These are phyloP conservation scores for Aspergillus versicolor DNA, from an alignment of 2,329 filamentous ascomycete genomes.

Conservation along the genomic window DNA sequence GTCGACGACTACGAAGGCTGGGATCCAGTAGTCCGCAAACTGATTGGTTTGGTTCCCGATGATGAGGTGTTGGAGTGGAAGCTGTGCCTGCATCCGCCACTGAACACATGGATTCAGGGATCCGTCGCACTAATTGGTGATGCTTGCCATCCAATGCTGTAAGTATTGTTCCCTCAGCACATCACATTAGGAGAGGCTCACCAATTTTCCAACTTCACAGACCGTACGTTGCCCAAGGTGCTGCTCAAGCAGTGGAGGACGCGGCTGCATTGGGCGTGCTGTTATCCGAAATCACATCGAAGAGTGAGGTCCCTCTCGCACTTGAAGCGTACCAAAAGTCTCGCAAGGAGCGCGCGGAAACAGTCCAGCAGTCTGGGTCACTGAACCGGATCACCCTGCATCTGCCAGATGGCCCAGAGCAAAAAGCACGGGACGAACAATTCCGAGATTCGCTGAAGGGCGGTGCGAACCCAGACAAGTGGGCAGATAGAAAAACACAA, in stretches of 20 bases:
- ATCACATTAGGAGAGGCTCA: not conserved
- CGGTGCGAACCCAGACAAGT: conserved; percentile 57
- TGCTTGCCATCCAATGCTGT: conserved; percentile 48
- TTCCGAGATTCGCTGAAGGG: conserved; percentile 27
- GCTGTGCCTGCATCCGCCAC: conserved; percentile 32
- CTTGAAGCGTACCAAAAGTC: conserved; percentile 38
- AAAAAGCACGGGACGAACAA: conserved; percentile 43
- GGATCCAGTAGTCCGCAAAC: conserved; percentile 57
- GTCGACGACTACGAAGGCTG: conserved; percentile 62
- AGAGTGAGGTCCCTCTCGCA: conserved; percentile 33
- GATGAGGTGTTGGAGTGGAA: conserved; percentile 44
- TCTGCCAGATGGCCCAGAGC: conserved; percentile 39
- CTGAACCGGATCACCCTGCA: conserved; percentile 39
- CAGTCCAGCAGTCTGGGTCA: conserved; percentile 37
- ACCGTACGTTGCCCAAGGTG: conserved; percentile 45
- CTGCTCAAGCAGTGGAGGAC: conserved; percentile 49
- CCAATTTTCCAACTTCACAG: not conserved
- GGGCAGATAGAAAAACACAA: conserved; percentile 65
- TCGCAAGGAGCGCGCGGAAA: conserved; percentile 40
- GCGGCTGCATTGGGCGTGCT: conserved; percentile 36
- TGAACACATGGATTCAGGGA: conserved; percentile 35
- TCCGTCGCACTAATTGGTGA: conserved; percentile 43
- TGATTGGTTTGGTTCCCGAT: conserved; percentile 61
- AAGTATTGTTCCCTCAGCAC: conserved; percentile 9
- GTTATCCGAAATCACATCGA: conserved; percentile 32